Base-by-base conservation (phyloP, 768 basidiomycete species). In the Podaxis mareebaensis region DNA sequence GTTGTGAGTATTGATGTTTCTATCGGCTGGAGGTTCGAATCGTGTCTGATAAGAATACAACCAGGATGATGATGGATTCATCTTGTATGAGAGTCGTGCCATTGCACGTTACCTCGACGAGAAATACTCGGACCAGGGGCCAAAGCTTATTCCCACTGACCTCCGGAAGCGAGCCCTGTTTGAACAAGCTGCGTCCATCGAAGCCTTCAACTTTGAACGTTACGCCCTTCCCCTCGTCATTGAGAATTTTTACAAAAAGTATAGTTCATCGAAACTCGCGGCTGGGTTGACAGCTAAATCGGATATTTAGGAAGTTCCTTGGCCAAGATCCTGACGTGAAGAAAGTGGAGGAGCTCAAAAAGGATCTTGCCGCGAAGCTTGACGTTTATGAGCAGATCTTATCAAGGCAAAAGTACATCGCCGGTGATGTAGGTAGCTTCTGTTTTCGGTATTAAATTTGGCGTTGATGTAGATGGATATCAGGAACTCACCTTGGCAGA, bases 11-110 rank as follows among this genome's bases (percentile, higher is more conserved):
- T 10, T 1, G 33, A 0, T 10, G 8, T 10, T 33, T 10, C 8
- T 10, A 10, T 33, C 8, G 8, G 33, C 33, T 33, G 8, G 33
- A 10, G 8, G 8, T 15, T 51, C 26, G 12, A 51, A 49, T 33
- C 7, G 7, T 10, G n/a, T 20, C 48, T 22, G 8, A 24, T 26
- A 8, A 46, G 10, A 7, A 20, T 8, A 57, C 30, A 46, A 53
- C 4, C 46, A 81, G 80, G 73, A 82, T 58, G 84, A 86, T 15
- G 83, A 83, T 33, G 85, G 84, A 3, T 81, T 87, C 69, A 72
- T 78, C 56, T 67, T 89, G 15, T 86, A 78, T 72, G 86, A 86
- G 64, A 78, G 78, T 48, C 79, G 85, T n/a, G 85, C 85, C 0
- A 85, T 88, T 60, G 69, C 68, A 20, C 79, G 81, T 22, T 89